A percentile compares a stretch with the other conserved stretches of the same genome.
These are phyloP conservation scores for Lycium ferocissimum DNA, from an alignment of 257 asterid species.

Conservation along the genomic window DNA sequence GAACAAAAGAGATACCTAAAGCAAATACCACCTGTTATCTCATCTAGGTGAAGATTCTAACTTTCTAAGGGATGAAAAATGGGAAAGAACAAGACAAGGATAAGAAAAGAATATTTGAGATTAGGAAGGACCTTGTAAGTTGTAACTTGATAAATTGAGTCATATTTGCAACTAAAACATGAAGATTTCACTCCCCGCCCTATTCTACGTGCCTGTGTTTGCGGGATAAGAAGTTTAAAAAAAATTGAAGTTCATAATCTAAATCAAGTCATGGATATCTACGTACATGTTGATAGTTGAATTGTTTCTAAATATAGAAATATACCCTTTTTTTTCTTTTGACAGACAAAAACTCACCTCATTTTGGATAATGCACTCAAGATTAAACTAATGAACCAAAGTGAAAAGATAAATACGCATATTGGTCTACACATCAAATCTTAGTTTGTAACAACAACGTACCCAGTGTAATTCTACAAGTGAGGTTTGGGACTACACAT, in stretches of 20 bases:
- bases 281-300: not conserved
- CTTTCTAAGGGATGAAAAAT: not conserved
- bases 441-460: not conserved
- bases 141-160: not conserved
- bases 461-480: too few relatives aligned
- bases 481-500: too few relatives aligned
- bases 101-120: conserved; percentile 9
- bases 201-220: too few relatives aligned
- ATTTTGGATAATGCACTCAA: not conserved
- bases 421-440: not conserved
- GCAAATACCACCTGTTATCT: not conserved
- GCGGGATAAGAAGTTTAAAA: too few relatives aligned
- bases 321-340: not conserved
- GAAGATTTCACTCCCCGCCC: too few relatives aligned
- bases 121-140: not conserved
- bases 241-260: too few relatives aligned
- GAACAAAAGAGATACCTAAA: not conserved
- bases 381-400: not conserved
- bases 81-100: not conserved
- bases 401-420: not conserved
- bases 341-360: not conserved
- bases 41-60: not conserved
- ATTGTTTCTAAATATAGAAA: not conserved
- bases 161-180: too few relatives aligned
- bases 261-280: too few relatives aligned